Percentiles rank a stretch among this genome's conserved stretches.
These are phyloP conservation scores for Cicer judaicum DNA, from an alignment of 306 rosid species.

Conservation along the genomic window DNA sequence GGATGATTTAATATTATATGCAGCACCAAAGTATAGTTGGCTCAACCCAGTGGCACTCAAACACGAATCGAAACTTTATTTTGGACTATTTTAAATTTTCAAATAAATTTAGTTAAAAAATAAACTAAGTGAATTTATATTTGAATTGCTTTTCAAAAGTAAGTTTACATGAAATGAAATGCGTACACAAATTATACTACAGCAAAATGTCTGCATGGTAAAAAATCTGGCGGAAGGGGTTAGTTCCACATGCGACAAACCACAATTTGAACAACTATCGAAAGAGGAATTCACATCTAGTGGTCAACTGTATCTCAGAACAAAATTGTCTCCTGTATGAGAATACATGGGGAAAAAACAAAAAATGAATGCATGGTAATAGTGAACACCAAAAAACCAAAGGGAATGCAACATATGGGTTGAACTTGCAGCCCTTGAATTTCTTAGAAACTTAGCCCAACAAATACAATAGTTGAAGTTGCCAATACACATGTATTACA, in stretches of 20 bases:
- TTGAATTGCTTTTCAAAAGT: too few relatives aligned
- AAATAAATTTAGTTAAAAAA: too few relatives aligned
- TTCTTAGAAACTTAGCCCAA: slow-evolving; percentile 1
- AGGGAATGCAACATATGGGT: slow-evolving; percentile 2
- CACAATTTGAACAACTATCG: background rate
- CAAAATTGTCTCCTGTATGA: background rate
- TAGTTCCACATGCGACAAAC: background rate
- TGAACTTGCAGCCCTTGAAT: slow-evolving; percentile 21
- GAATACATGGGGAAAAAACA: background rate
- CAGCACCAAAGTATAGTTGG: too few relatives aligned
- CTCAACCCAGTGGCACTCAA: too few relatives aligned
- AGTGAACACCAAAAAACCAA: background rate
- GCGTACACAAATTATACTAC: background rate
- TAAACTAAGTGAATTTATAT: too few relatives aligned
- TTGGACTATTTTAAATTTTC: too few relatives aligned
- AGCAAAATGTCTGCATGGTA: background rate
- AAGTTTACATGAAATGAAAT: background rate
- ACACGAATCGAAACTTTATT: too few relatives aligned
- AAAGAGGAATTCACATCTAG: background rate
- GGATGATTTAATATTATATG: too few relatives aligned
- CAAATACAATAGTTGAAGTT: slow-evolving; percentile 5
- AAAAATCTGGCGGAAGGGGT: background rate
- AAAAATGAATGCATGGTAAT: slow-evolving; percentile 15
- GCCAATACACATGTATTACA: slow-evolving; percentile 37
- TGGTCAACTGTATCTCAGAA: background rate